phyloP scores from a whole-genome alignment of 2,329 filamentous ascomycete species.

The Penicillium janthinellum region DNA sequence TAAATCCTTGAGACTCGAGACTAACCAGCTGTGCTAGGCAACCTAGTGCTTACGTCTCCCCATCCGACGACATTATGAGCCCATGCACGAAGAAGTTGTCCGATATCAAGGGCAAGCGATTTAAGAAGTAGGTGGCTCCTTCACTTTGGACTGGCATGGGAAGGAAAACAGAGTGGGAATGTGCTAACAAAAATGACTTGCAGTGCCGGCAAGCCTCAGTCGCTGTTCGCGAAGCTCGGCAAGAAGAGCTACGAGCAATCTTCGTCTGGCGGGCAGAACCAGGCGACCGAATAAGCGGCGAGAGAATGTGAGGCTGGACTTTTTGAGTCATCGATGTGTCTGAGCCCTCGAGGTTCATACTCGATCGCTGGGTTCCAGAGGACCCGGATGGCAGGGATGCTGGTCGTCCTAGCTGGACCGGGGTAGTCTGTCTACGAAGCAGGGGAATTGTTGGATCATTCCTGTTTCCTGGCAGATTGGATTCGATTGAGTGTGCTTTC shows the following conservation, averaged over 20 bases:
- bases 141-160: neutral
- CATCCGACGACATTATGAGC: conserved; percentile 53
- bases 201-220: conserved; percentile 47
- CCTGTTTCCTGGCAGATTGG: neutral
- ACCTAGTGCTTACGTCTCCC: conserved; percentile 48
- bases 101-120: conserved; percentile 53
- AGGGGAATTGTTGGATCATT: neutral
- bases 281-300: conserved; percentile 17
- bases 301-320: neutral
- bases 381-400: neutral
- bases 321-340: neutral
- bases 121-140: conserved; percentile 45
- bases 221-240: conserved; percentile 50
- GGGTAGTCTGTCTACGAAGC: neutral
- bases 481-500: neutral
- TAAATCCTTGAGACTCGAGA: neutral
- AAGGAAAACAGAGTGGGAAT: neutral
- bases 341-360: neutral
- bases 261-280: conserved; percentile 26
- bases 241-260: conserved; percentile 50
- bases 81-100: conserved; percentile 54
- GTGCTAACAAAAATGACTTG: neutral
- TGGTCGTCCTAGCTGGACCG: neutral
- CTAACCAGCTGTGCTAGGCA: conserved; percentile 28
- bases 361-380: neutral